A percentile compares a stretch with the other conserved stretches of the same genome.
These are phyloP conservation scores for Grosmannia serpens DNA, from an alignment of 2,329 filamentous ascomycete genomes.

Conservation along the genomic window DNA sequence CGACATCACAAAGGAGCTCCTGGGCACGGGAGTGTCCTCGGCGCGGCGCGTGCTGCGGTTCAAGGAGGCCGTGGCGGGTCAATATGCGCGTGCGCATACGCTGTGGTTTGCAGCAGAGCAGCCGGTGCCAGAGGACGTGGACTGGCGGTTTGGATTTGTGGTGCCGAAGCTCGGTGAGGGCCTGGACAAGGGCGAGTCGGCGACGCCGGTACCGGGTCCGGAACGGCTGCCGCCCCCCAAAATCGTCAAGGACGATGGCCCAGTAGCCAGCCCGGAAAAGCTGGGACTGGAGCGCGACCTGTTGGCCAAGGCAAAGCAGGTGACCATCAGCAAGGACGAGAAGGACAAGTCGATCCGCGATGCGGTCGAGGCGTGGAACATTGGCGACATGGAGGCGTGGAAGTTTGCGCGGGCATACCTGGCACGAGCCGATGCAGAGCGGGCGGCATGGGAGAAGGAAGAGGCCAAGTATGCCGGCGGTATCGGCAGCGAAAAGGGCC, in stretches of 20 bases:
- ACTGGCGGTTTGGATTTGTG: slow-evolving; percentile 83
- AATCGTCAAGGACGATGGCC: slow-evolving; percentile 35
- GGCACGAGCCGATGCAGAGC: slow-evolving; percentile 50
- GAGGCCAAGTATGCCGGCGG: slow-evolving; percentile 54
- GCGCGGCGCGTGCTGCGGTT: slow-evolving; percentile 58
- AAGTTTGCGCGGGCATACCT: slow-evolving; percentile 59
- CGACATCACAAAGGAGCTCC: slow-evolving; percentile 56
- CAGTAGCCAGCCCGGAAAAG: slow-evolving; percentile 39
- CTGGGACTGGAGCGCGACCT: slow-evolving; percentile 42
- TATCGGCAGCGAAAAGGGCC: slow-evolving; percentile 39
- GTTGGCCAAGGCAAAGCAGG: slow-evolving; percentile 32
- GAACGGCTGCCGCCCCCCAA: slow-evolving; percentile 42
- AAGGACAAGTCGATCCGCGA: slow-evolving; percentile 35
- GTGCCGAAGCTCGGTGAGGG: slow-evolving; percentile 45
- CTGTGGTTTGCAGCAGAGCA: slow-evolving; percentile 73
- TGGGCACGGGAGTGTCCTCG: slow-evolving; percentile 51
- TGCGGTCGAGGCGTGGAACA: slow-evolving; percentile 53
- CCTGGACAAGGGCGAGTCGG: slow-evolving; percentile 39
- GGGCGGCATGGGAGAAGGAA: slow-evolving; percentile 57
- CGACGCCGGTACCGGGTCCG: slow-evolving; percentile 46
- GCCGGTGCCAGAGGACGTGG: slow-evolving; percentile 55
- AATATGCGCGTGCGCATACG: slow-evolving; percentile 49
- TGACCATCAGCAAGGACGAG: slow-evolving; percentile 29
- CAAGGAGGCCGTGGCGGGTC: slow-evolving; percentile 70
- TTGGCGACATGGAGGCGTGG: slow-evolving; percentile 70